Percentiles rank a stretch among this genome's conserved stretches.
Evolutionary conservation across 2,329 filamentous ascomycete species (phyloP).

Genomic region (Fusarium phyllophilum): DNA sequence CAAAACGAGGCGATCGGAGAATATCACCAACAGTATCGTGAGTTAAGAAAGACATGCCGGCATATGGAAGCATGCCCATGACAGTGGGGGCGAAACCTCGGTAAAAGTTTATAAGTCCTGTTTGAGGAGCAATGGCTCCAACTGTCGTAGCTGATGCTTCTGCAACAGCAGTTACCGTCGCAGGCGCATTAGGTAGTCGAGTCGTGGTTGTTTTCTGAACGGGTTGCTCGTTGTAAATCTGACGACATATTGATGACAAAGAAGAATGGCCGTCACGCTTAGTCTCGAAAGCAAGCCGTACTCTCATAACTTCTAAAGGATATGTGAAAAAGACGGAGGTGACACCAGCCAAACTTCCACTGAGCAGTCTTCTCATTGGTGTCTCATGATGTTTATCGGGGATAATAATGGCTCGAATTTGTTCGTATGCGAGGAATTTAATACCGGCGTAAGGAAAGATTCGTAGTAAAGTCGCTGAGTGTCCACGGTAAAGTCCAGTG

Average conservation of each 20-base stretch:
- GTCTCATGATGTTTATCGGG: constrained; percentile 79
- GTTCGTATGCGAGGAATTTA: constrained; percentile 98
- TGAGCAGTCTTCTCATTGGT: constrained; percentile 76
- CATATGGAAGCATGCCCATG: constrained; percentile 95
- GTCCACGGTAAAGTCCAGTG: constrained; percentile 86
- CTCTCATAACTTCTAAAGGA: constrained; percentile 90
- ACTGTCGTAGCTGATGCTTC: constrained; percentile 56
- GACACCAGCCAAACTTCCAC: constrained; percentile 81
- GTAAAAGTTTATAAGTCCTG: constrained; percentile 90
- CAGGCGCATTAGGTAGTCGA: constrained; percentile 43
- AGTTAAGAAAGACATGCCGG: constrained; percentile 93
- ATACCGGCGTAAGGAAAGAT: constrained; percentile 98
- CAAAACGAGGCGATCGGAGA: constrained; percentile 74
- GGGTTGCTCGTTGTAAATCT: constrained; percentile 85
- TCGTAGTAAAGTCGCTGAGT: constrained; percentile 91
- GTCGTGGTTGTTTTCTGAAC: constrained; percentile 48
- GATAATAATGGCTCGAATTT: constrained; percentile 86
- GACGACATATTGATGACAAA: constrained; percentile 78
- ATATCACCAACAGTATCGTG: constrained; percentile 91
- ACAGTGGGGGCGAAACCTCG: constrained; percentile 91
- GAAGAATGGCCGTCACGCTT: constrained; percentile 76
- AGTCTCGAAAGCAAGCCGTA: constrained; percentile 94
- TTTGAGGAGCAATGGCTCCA: constrained; percentile 63
- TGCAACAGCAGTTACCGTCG: constrained; percentile 49
- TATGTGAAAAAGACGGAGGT: constrained; percentile 97